Base-by-base conservation (phyloP, 2,329 filamentous ascomycete species). In the Curvularia verruculosa region DNA sequence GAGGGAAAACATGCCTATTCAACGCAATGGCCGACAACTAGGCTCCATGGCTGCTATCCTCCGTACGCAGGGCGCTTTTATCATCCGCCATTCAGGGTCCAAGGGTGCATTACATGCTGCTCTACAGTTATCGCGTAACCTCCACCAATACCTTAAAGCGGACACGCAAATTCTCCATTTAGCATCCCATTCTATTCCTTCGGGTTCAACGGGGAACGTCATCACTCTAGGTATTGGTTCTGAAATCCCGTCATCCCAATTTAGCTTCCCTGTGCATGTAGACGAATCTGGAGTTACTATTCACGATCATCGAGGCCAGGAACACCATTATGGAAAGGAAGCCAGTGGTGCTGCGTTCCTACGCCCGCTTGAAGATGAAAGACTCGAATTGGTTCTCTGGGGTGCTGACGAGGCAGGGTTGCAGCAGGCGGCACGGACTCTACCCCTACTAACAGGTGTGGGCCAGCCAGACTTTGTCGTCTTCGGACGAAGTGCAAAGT, bases 381-480 rank as follows among this genome's bases (percentile, higher is more conserved):
- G 79, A 50, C 72, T 86, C 48, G 84, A 85, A 64, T 69, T 87
- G 34, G 79, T 86, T 3, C 68, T 87, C 6, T 87, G 84, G 85
- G 85, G 83, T 15, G 65, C 67, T 23, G 81, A 85, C 69, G 70
- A 72, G 21, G 70, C 75, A 21, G 81, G 80, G 5, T 69, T 86
- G 45, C 71, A 75, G 29, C 77, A 81, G 53, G 84, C 83, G 39
- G 79, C 82, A 4, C 78, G 84, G 28, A 71, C 87, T 36, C 76
- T 85, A 23, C 84, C 85, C 0, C 81, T 82, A 62, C 69, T 85
- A 49, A 83, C 84, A 18, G 84, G 85, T 8, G 81, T 80, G 47
- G 83, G 84, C 0, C 82, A 85, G 62, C 84, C 85, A 12, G 84
- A 87, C 62, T 86, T 85, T 63, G 75, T 86, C 4, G 68, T 87